phyloP scores from a whole-genome alignment of 2,329 filamentous ascomycete species.

The Ophiostoma perfectum region DNA sequence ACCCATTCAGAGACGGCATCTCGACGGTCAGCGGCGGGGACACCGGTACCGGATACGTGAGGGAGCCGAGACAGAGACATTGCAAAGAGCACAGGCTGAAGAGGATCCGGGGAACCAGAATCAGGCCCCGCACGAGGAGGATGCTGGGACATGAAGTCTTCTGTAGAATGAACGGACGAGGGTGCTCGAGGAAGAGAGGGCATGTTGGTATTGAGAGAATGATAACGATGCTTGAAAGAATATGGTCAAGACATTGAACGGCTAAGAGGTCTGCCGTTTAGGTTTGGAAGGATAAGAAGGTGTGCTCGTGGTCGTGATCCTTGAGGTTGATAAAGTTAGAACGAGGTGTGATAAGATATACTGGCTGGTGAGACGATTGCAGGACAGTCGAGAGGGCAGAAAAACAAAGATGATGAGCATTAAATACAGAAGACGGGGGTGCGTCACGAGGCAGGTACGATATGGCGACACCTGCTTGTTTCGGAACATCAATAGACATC shows the following conservation, averaged over 20 bases:
- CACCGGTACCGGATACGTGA: background rate
- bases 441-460: background rate
- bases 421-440: background rate
- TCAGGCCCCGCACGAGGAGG: background rate
- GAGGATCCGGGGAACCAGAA: background rate
- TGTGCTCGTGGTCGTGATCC: background rate
- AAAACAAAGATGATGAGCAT: background rate
- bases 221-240: background rate
- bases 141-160: background rate
- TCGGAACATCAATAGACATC: background rate
- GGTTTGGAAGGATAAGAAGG: background rate
- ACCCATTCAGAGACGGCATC: constrained; percentile 13
- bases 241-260: background rate
- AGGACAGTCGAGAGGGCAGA: background rate
- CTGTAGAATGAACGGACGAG: background rate
- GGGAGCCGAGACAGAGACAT: background rate
- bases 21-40: background rate
- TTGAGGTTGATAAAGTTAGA: background rate
- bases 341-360: too few species aligned
- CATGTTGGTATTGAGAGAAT: background rate
- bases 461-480: background rate
- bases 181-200: background rate
- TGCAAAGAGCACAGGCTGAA: background rate
- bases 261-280: background rate
- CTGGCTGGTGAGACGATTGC: too few species aligned